phyloP scores from a whole-genome alignment of 2,329 filamentous ascomycete species.

The Pestalotiopsis sp. region DNA sequence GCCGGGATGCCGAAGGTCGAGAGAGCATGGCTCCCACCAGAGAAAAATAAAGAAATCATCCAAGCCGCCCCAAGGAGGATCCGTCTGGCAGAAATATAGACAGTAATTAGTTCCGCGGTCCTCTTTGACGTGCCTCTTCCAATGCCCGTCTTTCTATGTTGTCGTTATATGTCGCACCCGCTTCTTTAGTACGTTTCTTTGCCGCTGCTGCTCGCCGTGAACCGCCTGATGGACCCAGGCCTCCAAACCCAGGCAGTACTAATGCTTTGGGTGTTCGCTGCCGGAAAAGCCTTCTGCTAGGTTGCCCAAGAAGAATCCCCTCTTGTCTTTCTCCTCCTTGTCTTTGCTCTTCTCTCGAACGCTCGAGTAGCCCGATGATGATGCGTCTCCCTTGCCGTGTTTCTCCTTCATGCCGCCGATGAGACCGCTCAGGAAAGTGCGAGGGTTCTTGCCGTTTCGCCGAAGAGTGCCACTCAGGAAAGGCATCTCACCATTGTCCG shows the following conservation, averaged over 20 bases:
- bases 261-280: slow-evolving; percentile 33
- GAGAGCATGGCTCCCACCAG: neutral
- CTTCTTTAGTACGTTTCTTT: slow-evolving; percentile 14
- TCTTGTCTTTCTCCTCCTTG: slow-evolving; percentile 30
- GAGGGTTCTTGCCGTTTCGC: slow-evolving; percentile 41
- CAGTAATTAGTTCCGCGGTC: neutral
- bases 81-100: neutral
- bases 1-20: neutral
- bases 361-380: slow-evolving; percentile 18
- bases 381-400: slow-evolving; percentile 14
- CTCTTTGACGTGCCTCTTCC: neutral
- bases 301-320: slow-evolving; percentile 26
- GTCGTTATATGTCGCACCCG: neutral
- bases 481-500: slow-evolving; percentile 33
- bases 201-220: neutral
- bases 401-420: slow-evolving; percentile 38
- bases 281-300: slow-evolving; percentile 33
- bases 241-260: slow-evolving; percentile 20
- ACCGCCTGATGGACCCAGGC: neutral
- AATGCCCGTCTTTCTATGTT: slow-evolving; percentile 4
- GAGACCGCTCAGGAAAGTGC: slow-evolving; percentile 44
- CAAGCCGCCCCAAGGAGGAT: neutral
- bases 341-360: slow-evolving; percentile 31
- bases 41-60: neutral
- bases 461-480: slow-evolving; percentile 36